Base-by-base conservation (phyloP, 768 basidiomycete genomes). In the Tulasnella calospora region DNA sequence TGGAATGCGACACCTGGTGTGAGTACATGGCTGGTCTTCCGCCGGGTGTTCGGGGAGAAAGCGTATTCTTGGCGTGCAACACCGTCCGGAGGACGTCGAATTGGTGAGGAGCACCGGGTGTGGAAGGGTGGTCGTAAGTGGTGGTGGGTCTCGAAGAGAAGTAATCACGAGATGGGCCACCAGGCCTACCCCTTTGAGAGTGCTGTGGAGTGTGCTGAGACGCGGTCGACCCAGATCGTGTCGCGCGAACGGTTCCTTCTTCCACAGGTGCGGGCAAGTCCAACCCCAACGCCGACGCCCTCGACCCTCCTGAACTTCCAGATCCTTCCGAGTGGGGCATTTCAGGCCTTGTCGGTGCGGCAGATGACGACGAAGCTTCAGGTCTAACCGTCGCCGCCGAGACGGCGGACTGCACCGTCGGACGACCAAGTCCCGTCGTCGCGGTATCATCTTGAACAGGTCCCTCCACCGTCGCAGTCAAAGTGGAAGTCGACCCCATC, bases 1-100 rank as follows among this genome's bases (percentile, higher is more conserved):
- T 79, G 51, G 75, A 78, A 17, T 79, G 71, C 4, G 72, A 73
- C 15, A 44, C 72, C 35, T 79, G 78, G n/a, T 38, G 61, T 0
- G 12, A 30, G 27, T 75, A 79, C 73, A 79, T 41, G 27, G 38
- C 27, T 8, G 78, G 78, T 13, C 78, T 76, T 30, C 77, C 71
- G 4, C 69, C 67, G 23, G 77, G 46, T 4, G 67, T 78, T 17
- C 71, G n/a, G 5, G 77, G 46, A 27, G 69, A 30, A 33, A 67
- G 61, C 61, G 61, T 8, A 27, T 67, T 27, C 61, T 67, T 67
- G 61, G 30, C 61, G 12, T 33, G 61, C 4, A 67, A 30, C 8
- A 33, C 61, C 13, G n/a, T 13, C 27, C 61, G 61, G 17, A 67
- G 61, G 21, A 67, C n/a, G 61, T 67, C 61, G 19, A 57, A 57